phyloP scores from a whole-genome alignment of 1,139 yeast genomes.

The Geotrichum cucujoidarum region DNA sequence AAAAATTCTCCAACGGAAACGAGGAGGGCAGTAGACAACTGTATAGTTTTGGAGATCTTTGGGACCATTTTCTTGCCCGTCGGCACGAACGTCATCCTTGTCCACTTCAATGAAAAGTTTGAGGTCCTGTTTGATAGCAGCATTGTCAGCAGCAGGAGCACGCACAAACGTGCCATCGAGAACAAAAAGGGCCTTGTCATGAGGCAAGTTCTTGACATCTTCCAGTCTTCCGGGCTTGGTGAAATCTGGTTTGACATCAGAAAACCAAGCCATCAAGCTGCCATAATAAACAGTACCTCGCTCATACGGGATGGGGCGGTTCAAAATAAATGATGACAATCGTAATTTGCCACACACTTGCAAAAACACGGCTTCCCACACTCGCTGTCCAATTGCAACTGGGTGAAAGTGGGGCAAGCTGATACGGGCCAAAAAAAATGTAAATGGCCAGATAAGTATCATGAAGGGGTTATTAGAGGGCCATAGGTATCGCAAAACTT shows the following conservation, averaged over 20 bases:
- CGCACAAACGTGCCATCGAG: conserved; percentile 79
- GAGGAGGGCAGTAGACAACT: conserved; percentile 83
- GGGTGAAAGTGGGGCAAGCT: conserved; percentile 28
- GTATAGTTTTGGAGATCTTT: conserved; percentile 54
- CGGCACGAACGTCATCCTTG: conserved; percentile 63
- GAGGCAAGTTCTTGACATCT: conserved; percentile 39
- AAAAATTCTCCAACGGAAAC: conserved; percentile 57
- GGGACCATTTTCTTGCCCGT: conserved; percentile 40
- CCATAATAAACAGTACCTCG: conserved; percentile 67
- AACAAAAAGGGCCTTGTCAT: conserved; percentile 26
- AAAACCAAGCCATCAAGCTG: conserved; percentile 42
- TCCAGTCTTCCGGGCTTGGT: conserved; percentile 50
- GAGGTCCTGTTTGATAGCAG: conserved; percentile 53
- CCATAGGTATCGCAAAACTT: background rate
- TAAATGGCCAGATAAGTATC: background rate
- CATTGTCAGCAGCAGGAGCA: conserved; percentile 79
- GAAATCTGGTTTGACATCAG: conserved; percentile 52
- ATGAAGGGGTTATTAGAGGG: conserved; percentile 17
- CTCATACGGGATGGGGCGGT: conserved; percentile 64
- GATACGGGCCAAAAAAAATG: conserved; percentile 34
- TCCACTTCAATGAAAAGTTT: conserved; percentile 80
- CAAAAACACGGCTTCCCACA: conserved; percentile 63
- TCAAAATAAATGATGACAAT: conserved; percentile 73
- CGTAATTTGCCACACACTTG: conserved; percentile 55
- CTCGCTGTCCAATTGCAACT: conserved; percentile 29